phyloP scores from a whole-genome alignment of 2,329 filamentous ascomycete species.

The Aspergillus intermedius region DNA sequence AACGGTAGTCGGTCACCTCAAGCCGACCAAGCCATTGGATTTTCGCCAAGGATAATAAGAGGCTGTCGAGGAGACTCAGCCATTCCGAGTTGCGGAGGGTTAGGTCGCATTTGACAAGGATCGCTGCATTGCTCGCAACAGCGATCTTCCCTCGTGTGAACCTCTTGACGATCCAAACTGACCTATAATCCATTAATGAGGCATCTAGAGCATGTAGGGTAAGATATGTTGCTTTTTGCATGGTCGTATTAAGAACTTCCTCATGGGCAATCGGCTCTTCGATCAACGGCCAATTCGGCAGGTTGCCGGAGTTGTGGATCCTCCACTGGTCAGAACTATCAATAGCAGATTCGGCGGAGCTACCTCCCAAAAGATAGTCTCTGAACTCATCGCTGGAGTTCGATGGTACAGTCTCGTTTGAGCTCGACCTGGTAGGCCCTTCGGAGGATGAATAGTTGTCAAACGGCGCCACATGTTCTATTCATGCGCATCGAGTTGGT shows the following conservation, averaged over 20 bases:
- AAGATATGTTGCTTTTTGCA: background rate
- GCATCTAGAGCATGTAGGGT: background rate
- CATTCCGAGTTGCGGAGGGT: background rate
- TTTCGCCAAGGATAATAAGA: background rate
- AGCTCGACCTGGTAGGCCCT: too few relatives aligned
- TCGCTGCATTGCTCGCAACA: background rate
- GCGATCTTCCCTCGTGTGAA: too few relatives aligned
- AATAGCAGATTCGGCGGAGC: background rate
- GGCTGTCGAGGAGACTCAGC: background rate
- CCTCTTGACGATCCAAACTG: background rate
- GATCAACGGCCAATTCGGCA: background rate
- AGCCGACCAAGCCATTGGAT: background rate
- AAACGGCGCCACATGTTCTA: too few relatives aligned
- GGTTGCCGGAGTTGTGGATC: background rate
- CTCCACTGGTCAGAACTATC: background rate
- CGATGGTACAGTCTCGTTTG: too few relatives aligned
- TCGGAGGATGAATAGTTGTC: too few relatives aligned
- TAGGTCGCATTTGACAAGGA: background rate
- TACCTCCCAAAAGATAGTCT: too few relatives aligned
- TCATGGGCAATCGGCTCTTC: background rate
- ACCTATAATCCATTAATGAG: background rate
- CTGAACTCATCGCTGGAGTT: too few relatives aligned
- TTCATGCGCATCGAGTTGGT: too few relatives aligned
- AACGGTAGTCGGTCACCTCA: background rate
- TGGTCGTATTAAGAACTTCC: background rate